Evolutionary conservation across 495 filamentous ascomycete species (phyloP), one percentile per base, ranked within the genome.

Genomic region (Talaromyces trachyspermus): DNA sequence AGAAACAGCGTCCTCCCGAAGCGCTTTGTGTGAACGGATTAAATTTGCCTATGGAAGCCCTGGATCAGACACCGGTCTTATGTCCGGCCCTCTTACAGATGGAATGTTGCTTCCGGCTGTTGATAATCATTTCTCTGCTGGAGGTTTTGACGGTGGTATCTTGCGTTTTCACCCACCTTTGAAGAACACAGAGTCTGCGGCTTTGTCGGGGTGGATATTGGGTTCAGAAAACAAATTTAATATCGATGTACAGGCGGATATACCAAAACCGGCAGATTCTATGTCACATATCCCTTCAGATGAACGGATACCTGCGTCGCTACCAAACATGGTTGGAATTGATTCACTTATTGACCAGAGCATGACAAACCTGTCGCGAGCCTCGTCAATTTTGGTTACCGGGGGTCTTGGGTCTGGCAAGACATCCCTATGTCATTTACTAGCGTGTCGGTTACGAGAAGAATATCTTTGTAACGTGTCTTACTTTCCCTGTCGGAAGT

Each of bases 341-440:
- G 91, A 95, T 54, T 64, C 70, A 2, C 66, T 94, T 0, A 79
- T 91, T 30, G 68, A 74, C 3, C 78, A 91, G 52, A 68, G 92
- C 17, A 67, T 77, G 18, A 77, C 74, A 10, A 84, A 89, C 52
- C 65, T 98, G 11, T 79, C 80, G 2, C 87, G 94, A 48, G 80
- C 85, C 47, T 95, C 89, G 0, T 96, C 94, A 0, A 85, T 95
- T 5, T 71, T 98, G 15, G 59, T 98, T 32, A 88, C 88, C 0
- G 92, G 92, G 22, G 88, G 86, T 4, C 78, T 94, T 30, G 91
- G 94, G 2, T 78, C 89, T 26, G 92, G 92, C 30, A 98, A 98
- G 69, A 86, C 88, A 11, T 79, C 80, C 2, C 73, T 96, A 17
- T 71, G 77, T 8, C 75, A 78, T 14, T 62, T 85, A 1, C 60